Base-by-base conservation (phyloP, 116 monocot genomes). In the Papilionanthe hybrid region DNA sequence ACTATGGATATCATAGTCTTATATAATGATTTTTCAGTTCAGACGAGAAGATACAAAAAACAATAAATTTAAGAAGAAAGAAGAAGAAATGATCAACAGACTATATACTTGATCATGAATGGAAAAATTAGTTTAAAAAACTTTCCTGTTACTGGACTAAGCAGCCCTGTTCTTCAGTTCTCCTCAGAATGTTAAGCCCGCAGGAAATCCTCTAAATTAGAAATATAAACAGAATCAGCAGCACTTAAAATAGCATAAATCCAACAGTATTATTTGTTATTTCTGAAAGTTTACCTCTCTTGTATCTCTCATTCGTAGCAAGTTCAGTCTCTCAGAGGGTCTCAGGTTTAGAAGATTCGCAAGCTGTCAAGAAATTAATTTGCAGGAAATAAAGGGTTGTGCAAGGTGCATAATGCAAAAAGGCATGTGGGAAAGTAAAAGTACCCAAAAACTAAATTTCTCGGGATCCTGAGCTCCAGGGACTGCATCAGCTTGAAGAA, bases 401-500 rank as follows among this genome's bases (percentile, higher is more conserved):
- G 12, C 43, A 50, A 57, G 13, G 32, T 32, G 25, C 4, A 41
- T 11, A 49, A 1, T 45, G 50, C 25, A 13, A 22, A n/a, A 11
- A 79, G 4, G 19, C 17, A 17, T n/a, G 71, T 72, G 42, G 44
- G 84, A 28, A 60, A 27, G 32, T 78, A 9, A 84, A 75, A 73
- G 30, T 86, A 96, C 96, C 96, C 96, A 96, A 73, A 96, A 96
- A 80, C 96, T 96, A 20, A 96, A 88, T 75, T 80, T 84, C 78
- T 96, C 96, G 72, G 93, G 89, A 83, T 96, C 93, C 28, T 85
- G 86, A 49, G 83, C 82, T 74, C 87, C 83, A 63, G 96, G 93
- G 82, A 93, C 93, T 58, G 88, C 86, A 23, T 90, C 90, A 80
- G 88, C 76, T 82, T 83, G 89, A 79, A 86, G 75, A 49, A 74